A percentile compares a stretch with the other conserved stretches of the same genome.
Evolutionary conservation across 208 protist species (phyloP).

Genomic region (Crithidia sp.): DNA sequence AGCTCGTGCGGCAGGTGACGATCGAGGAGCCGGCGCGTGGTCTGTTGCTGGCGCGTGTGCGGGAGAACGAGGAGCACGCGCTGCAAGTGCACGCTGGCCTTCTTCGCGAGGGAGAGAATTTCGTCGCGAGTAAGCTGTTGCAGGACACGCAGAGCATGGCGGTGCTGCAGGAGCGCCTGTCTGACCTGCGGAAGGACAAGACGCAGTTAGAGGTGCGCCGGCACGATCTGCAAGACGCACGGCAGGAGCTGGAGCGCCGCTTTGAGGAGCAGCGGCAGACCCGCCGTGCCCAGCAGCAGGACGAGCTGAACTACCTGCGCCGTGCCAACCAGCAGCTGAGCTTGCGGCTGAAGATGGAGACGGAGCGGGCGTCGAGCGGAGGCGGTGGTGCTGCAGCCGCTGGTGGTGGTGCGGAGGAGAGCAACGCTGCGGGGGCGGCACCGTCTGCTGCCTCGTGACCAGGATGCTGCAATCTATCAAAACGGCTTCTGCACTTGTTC

Average conservation of each 20-base stretch:
- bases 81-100: constrained; percentile 67
- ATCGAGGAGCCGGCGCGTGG: constrained; percentile 98
- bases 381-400: constrained; percentile 6
- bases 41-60: constrained; percentile 95
- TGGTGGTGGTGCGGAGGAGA: background rate
- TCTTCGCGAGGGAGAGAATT: constrained; percentile 70
- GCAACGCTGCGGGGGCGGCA: background rate
- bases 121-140: constrained; percentile 75
- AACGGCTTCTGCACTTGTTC: background rate
- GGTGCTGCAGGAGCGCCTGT: constrained; percentile 38
- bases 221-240: constrained; percentile 36
- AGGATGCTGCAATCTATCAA: background rate
- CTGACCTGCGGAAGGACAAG: constrained; percentile 33
- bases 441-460: background rate
- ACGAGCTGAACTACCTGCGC: constrained; percentile 96
- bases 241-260: constrained; percentile 32
- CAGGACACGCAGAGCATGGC: constrained; percentile 22
- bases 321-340: constrained; percentile 95
- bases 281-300: constrained; percentile 88
- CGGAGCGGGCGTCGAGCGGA: constrained; percentile 58
- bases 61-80: constrained; percentile 92
- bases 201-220: constrained; percentile 35
- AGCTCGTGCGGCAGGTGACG: constrained; percentile 97
- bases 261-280: constrained; percentile 44
- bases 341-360: constrained; percentile 84